These are phyloP conservation scores for Epichloe hybrida DNA, from an alignment of 2,329 filamentous ascomycete species.

Conservation along the genomic window DNA sequence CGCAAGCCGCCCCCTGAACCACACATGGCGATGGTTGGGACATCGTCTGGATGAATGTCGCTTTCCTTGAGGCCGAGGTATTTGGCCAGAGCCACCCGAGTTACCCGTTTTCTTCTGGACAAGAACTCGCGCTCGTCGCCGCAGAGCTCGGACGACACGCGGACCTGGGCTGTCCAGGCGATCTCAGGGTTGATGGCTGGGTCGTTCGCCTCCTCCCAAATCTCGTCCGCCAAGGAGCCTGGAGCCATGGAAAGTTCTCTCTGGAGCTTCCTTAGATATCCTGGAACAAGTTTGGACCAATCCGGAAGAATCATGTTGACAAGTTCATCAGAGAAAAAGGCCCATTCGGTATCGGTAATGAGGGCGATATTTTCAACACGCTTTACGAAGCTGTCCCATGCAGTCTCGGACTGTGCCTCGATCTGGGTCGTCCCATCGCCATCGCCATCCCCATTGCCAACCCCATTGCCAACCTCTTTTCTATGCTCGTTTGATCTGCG, in stretches of 20 bases:
- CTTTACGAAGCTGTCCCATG: constrained; percentile 35
- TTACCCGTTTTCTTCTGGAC: constrained; percentile 51
- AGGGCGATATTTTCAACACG: constrained; percentile 40
- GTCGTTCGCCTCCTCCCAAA: constrained; percentile 86
- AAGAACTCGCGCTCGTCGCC: constrained; percentile 69
- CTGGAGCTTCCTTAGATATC: constrained; percentile 69
- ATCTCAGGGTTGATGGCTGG: constrained; percentile 79
- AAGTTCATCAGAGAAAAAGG: constrained; percentile 41
- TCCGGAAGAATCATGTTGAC: constrained; percentile 64
- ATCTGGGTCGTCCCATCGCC: constrained; percentile 8
- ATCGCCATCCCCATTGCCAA: constrained; percentile 9
- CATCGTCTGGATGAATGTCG: constrained; percentile 83
- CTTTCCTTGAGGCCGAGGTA: constrained; percentile 69
- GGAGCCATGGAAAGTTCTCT: constrained; percentile 76
- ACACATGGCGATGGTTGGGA: constrained; percentile 86
- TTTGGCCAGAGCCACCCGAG: constrained; percentile 59
- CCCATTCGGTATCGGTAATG: constrained; percentile 42
- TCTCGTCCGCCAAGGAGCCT: constrained; percentile 79
- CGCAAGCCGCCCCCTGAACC: constrained; percentile 90
- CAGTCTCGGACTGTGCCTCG: constrained; percentile 19
- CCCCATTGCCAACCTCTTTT: no score
- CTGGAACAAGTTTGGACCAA: constrained; percentile 68
- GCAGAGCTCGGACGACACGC: constrained; percentile 71
- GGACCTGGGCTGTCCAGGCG: constrained; percentile 62
- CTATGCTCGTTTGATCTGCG: background rate